A percentile compares a stretch with the other conserved stretches of the same genome.
Evolutionary conservation across 441 rosid species (phyloP).

Genomic region (Geranium incanum): DNA sequence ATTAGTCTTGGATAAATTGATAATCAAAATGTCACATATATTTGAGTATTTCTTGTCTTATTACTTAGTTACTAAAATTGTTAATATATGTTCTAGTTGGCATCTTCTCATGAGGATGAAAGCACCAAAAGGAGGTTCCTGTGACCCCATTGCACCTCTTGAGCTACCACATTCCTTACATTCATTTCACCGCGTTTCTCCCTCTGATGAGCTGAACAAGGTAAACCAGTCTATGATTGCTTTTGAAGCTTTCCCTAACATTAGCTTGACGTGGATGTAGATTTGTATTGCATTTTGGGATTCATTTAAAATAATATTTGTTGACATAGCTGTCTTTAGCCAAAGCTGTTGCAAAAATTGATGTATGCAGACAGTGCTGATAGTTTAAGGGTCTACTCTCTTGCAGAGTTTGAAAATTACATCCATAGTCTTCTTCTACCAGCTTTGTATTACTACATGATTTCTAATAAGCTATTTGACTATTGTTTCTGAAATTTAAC

Average conservation of each 20-base stretch:
- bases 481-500: background rate
- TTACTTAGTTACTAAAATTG: constrained; percentile 3
- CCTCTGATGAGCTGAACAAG: background rate
- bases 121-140: constrained; percentile 52
- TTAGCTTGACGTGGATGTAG: background rate
- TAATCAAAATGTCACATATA: background rate
- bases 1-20: background rate
- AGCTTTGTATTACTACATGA: background rate
- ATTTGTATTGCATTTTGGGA: background rate
- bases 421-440: background rate
- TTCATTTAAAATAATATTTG: background rate
- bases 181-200: constrained; percentile 66
- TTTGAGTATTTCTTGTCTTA: background rate
- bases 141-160: constrained; percentile 88
- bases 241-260: background rate
- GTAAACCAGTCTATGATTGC: background rate
- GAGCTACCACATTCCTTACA: constrained; percentile 91
- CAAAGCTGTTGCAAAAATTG: background rate
- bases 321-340: background rate
- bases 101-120: constrained; percentile 87
- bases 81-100: constrained; percentile 48
- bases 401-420: too few species aligned
- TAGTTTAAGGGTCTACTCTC: too few species aligned
- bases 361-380: background rate
- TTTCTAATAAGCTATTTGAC: background rate